These are phyloP conservation scores for Tricladium varicosporioides DNA, from an alignment of 2,329 filamentous ascomycete genomes.

Conservation along the genomic window DNA sequence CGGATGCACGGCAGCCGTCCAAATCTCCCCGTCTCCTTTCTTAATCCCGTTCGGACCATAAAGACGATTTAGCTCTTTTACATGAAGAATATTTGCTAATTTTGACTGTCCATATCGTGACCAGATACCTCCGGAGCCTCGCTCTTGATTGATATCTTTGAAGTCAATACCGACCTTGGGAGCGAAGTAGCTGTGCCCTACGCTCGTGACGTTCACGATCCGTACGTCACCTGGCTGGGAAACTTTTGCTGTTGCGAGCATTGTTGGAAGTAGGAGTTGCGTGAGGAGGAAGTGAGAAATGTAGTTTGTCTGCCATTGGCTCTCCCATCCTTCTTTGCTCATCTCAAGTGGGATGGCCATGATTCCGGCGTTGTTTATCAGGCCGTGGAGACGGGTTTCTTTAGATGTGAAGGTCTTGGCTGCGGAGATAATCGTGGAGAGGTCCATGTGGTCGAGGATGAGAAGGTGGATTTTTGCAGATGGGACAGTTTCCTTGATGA, in stretches of 20 bases:
- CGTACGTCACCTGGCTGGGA: conserved; percentile 25
- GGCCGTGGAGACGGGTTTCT: conserved; percentile 35
- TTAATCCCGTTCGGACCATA: conserved; percentile 7
- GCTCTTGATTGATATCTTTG: conserved; percentile 4
- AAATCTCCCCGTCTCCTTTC: conserved; percentile 29
- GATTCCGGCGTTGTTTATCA: conserved; percentile 41
- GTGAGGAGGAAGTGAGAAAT: conserved; percentile 31
- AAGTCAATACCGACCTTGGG: conserved; percentile 16
- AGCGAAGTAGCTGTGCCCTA: conserved; percentile 6
- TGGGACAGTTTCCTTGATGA: conserved; percentile 19
- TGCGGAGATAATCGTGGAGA: conserved; percentile 36
- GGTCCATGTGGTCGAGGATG: conserved; percentile 36
- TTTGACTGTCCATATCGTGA: conserved; percentile 23
- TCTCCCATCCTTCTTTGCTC: conserved; percentile 40
- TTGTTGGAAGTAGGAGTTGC: conserved; percentile 20
- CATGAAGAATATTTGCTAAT: conserved; percentile 19
- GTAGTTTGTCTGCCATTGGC: conserved; percentile 33
- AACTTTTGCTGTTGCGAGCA: conserved; percentile 19
- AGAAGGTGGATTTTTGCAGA: conserved; percentile 29
- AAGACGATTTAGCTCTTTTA: conserved; percentile 9
- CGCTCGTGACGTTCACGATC: conserved; percentile 15
- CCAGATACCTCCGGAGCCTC: conserved; percentile 1
- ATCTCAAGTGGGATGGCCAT: conserved; percentile 37
- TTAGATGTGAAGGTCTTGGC: conserved; percentile 20
- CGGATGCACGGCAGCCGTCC: neutral